Evolutionary conservation across 208 protist species (phyloP).

Genomic region (Trypanosomatidae sp.): DNA sequence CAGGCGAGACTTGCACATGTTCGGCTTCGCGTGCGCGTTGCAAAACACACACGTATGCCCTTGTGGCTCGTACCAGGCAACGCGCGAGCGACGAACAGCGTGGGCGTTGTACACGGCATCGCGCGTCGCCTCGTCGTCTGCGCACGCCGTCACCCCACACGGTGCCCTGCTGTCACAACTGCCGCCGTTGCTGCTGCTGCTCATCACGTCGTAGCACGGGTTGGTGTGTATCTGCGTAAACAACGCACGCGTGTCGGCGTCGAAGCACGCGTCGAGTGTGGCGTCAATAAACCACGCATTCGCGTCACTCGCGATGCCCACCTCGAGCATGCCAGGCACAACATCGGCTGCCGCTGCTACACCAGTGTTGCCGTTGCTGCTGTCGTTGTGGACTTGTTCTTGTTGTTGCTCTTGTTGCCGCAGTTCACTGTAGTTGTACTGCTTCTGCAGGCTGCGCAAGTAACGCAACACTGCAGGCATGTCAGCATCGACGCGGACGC

Average conservation of each 20-base stretch:
- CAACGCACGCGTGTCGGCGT: conserved; percentile 9
- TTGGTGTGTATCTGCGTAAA: conserved; percentile 82
- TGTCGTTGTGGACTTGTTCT: no score
- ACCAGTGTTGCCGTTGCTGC: background rate
- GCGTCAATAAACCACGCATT: conserved; percentile 76
- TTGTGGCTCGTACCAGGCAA: conserved; percentile 67
- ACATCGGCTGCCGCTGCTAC: conserved; percentile 2
- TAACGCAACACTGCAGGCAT: conserved; percentile 67
- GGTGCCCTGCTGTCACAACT: conserved; percentile 3
- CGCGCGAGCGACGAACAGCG: conserved; percentile 21
- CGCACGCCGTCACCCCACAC: conserved; percentile 5
- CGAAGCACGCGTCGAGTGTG: conserved; percentile 29
- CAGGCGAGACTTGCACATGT: conserved; percentile 82
- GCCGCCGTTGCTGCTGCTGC: conserved; percentile 2
- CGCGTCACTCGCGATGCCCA: conserved; percentile 72
- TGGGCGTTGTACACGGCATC: conserved; percentile 24
- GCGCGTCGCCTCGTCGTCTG: conserved; percentile 33
- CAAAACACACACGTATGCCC: conserved; percentile 58
- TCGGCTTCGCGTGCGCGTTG: conserved; percentile 22
- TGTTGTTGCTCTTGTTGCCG: no score
- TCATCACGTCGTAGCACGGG: conserved; percentile 34
- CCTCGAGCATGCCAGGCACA: conserved; percentile 28
- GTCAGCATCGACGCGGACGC: conserved; percentile 28
- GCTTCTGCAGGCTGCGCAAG: conserved; percentile 16
- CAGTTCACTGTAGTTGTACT: conserved; percentile 1